Base-by-base conservation (phyloP, 2,329 filamentous ascomycete genomes). In the Alternaria alternata region DNA sequence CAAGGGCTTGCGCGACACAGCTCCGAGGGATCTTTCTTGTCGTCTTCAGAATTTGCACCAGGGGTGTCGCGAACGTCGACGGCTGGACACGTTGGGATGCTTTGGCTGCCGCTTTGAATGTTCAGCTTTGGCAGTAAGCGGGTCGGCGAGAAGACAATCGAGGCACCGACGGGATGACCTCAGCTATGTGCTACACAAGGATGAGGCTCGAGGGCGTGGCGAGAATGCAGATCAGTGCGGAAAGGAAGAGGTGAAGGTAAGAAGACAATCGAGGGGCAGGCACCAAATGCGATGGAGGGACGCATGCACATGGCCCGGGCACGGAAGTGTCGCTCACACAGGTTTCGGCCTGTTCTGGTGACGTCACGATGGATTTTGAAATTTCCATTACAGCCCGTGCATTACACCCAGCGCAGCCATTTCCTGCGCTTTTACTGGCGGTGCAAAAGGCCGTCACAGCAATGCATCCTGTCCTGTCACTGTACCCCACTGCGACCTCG, bases 221-320 rank as follows among this genome's bases (percentile, higher is more conserved):
- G 59, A 64, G 56, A 52, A 44, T 54, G 70, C 57, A 62, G 70
- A 75, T 74, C 68, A 65, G 67, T 72, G 26, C 44, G 54, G 58
- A 54, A 62, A 55, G 53, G 57, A 54, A 60, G 59, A 66, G 51
- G 53, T 54, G 55, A 59, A 58, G 44, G 59, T 58, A 51, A 54
- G 59, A 55, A 62, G 61, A 54, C 36, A 47, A 30, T 42, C 51
- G 57, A 59, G 57, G 57, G 57, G 57, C 57, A 59, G 51, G 59
- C 39, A 61, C 30, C 44, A 57, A 54, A 58, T 55, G 44, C 56
- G 49, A 63, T 63, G 48, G 51, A 56, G 34, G 53, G 46, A 55
- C 32, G 53, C 52, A 38, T 56, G 53, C 32, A 47, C 52, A 38
- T 51, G 53, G 57, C 52, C 57, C 57, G 52, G 28, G 57, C 57